phyloP scores from a whole-genome alignment of 345 rosid genomes.

The Noccaea caerulescens region DNA sequence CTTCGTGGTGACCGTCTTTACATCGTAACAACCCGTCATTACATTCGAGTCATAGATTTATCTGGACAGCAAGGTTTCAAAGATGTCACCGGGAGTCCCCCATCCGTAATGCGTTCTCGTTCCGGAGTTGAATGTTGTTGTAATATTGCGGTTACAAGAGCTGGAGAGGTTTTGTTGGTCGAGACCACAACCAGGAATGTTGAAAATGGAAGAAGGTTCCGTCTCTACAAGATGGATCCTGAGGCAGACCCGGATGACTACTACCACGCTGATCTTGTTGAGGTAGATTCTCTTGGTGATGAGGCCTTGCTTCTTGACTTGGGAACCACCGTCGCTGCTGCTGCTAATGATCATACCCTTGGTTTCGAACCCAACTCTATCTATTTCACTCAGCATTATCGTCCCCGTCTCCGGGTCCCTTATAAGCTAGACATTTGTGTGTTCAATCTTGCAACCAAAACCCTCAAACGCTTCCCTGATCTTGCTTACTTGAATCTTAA shows the following conservation, averaged over 20 bases:
- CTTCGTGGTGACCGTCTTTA: background rate
- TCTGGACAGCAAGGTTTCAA: background rate
- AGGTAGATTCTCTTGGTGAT: background rate
- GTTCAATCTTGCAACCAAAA: conserved; percentile 5
- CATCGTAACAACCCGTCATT: background rate
- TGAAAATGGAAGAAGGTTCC: background rate
- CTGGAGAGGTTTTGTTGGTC: conserved; percentile 11
- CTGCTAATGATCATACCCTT: background rate
- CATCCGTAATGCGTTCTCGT: background rate
- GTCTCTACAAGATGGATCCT: conserved; percentile 1
- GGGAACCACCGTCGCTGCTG: background rate
- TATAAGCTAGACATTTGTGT: background rate
- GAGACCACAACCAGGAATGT: background rate
- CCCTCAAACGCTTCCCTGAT: background rate
- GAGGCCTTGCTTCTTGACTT: background rate
- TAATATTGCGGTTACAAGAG: background rate
- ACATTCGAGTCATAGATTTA: background rate
- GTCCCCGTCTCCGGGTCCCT: too few species aligned
- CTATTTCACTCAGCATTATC: background rate
- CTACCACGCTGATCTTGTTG: background rate
- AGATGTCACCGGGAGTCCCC: background rate
- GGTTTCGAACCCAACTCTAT: conserved; percentile 2
- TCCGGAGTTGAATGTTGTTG: background rate
- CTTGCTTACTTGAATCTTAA: background rate
- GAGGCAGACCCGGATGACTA: background rate